Evolutionary conservation across 148 eudicot species (phyloP).

Genomic region (Rhododendron kiyosumense): DNA sequence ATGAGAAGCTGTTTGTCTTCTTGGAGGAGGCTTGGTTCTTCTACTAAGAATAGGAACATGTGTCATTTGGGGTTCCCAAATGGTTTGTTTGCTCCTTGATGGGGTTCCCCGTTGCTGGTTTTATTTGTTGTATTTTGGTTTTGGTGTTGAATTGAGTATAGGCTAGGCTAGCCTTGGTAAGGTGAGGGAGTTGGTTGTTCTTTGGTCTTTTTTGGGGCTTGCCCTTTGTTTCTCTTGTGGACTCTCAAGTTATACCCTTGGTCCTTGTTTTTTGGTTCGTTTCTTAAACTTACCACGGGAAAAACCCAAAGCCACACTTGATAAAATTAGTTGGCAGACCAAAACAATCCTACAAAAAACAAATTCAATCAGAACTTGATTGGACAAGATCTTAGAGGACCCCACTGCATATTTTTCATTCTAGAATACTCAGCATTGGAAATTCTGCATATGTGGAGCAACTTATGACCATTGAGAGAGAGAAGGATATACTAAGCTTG

Average conservation of each 20-base stretch:
- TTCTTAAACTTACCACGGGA: not conserved
- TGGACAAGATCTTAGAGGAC: conserved; percentile 2
- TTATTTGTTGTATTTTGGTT: not conserved
- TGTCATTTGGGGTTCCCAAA: not conserved
- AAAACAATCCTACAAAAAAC: not conserved
- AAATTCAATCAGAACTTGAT: not conserved
- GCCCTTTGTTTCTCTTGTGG: not conserved
- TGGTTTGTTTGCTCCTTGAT: not conserved
- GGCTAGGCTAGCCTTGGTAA: not conserved
- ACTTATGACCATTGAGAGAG: not conserved
- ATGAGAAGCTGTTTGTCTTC: not conserved
- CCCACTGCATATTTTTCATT: not conserved
- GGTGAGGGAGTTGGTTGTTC: not conserved
- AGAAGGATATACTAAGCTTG: not conserved
- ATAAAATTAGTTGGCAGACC: not conserved
- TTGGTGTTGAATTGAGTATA: not conserved
- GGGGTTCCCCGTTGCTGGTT: not conserved
- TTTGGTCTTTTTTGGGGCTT: not conserved
- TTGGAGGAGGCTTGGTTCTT: not conserved
- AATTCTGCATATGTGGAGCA: not conserved
- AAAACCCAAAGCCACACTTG: not conserved
- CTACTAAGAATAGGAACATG: not conserved
- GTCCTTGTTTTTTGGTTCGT: not conserved
- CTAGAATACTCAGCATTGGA: not conserved
- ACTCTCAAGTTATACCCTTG: not conserved